These are phyloP conservation scores for Clonostachys solani DNA, from an alignment of 2,329 filamentous ascomycete species.

Conservation along the genomic window DNA sequence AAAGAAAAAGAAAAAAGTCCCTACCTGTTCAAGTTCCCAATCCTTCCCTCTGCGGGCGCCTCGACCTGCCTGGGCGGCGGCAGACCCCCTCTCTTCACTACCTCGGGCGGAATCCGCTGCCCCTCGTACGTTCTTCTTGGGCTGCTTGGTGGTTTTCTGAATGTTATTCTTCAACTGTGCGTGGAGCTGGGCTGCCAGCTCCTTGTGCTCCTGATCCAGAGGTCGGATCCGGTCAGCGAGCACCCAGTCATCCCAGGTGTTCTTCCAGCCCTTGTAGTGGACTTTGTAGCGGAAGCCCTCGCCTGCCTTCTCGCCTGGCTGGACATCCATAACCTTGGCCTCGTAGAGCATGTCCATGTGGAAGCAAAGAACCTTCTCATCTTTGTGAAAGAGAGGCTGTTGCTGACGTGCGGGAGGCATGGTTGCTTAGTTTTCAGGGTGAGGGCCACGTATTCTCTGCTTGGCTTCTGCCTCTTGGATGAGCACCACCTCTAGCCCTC, in stretches of 20 bases:
- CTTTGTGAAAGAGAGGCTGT: slow-evolving; percentile 58
- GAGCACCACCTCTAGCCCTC: no score
- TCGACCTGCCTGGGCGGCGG: slow-evolving; percentile 56
- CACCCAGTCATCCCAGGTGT: slow-evolving; percentile 99
- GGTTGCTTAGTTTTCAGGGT: background rate
- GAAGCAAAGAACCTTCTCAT: slow-evolving; percentile 95
- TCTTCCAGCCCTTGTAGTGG: slow-evolving; percentile 99
- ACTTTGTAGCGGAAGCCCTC: slow-evolving; percentile 82
- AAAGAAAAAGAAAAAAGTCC: slow-evolving; percentile 14
- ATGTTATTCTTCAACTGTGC: slow-evolving; percentile 62
- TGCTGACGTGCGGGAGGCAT: slow-evolving; percentile 39
- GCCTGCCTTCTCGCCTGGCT: slow-evolving; percentile 55
- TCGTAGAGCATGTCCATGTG: slow-evolving; percentile 97
- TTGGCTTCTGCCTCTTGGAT: no score
- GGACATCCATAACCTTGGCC: slow-evolving; percentile 86
- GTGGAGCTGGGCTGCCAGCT: slow-evolving; percentile 72
- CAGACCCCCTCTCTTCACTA: slow-evolving; percentile 71
- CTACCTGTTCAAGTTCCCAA: slow-evolving; percentile 78
- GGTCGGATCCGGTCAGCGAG: slow-evolving; percentile 89
- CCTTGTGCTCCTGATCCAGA: slow-evolving; percentile 90
- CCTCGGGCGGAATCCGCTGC: slow-evolving; percentile 53
- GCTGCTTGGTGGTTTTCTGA: slow-evolving; percentile 46
- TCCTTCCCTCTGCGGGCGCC: slow-evolving; percentile 74
- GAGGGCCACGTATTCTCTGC: no score
- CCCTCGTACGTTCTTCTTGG: slow-evolving; percentile 33